Evolutionary conservation across 2,329 filamentous ascomycete genomes (phyloP).

Genomic region (Diatrype stigma): DNA sequence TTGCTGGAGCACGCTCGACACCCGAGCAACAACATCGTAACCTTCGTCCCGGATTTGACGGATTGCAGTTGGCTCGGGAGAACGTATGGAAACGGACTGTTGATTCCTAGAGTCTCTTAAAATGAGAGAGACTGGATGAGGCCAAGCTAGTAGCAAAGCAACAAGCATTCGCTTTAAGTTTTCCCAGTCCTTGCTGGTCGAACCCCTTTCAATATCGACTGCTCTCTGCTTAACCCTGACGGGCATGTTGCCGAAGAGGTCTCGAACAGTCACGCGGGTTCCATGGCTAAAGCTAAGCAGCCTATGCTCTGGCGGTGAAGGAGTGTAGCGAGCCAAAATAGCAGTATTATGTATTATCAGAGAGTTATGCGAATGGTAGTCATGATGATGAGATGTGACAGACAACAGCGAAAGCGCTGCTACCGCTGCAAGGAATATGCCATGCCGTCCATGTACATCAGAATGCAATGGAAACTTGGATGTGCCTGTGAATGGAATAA

Average conservation of each 20-base stretch:
- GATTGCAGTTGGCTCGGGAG: conserved; percentile 7
- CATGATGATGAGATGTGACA: conserved; percentile 66
- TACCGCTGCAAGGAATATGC: conserved; percentile 74
- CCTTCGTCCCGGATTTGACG: conserved; percentile 7
- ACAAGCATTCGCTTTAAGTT: conserved; percentile 55
- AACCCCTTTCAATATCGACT: conserved; percentile 43
- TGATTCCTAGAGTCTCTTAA: conserved; percentile 47
- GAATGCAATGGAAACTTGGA: conserved; percentile 59
- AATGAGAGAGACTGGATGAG: conserved; percentile 49
- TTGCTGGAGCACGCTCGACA: conserved; percentile 59
- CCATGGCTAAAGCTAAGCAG: conserved; percentile 59
- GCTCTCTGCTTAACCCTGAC: conserved; percentile 81
- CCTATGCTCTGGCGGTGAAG: conserved; percentile 55
- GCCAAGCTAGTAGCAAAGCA: conserved; percentile 68
- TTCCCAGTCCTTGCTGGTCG: conserved; percentile 62
- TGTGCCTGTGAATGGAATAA: conserved; percentile 54
- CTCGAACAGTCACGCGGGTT: conserved; percentile 69
- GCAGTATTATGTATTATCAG: conserved; percentile 68
- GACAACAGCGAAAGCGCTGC: conserved; percentile 71
- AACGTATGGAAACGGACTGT: conserved; percentile 35
- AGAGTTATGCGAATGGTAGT: conserved; percentile 58
- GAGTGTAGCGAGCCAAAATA: conserved; percentile 58
- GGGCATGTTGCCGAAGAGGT: conserved; percentile 87
- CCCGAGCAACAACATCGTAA: conserved; percentile 15
- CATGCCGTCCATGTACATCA: conserved; percentile 60